Evolutionary conservation across 2,329 filamentous ascomycete species (phyloP), one percentile per base, ranked within the genome.

Genomic region (Pyricularia sp.): DNA sequence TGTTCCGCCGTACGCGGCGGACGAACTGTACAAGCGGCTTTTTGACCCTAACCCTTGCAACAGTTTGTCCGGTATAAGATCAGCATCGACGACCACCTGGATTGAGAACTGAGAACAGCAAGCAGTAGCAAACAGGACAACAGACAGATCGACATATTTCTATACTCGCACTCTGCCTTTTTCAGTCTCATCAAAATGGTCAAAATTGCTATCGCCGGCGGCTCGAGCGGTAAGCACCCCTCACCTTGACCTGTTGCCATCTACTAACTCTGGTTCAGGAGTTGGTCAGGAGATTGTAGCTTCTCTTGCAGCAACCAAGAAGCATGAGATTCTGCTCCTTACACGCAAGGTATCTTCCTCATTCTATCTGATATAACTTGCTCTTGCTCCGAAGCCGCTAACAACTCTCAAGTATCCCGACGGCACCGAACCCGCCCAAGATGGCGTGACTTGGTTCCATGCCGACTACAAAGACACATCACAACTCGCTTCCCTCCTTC

Each of bases 121-220:
- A 20, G 31, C 31, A 33, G 31, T 10, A 50, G 20, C 4, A 50
- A 17, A 50, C 14, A 50, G 3, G 20, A 6, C 36, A 50, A 17
- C 7, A 20, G 5, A 50, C 36, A 50, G 20, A 50, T 3, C 5
- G 20, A 17, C 20, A 17, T 9, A 4, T 36, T 7, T 28, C 28
- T 30, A n/a, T 7, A 2, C 14, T 20, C 31, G 3, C 3, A 31
- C 11, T 31, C 17, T 31, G 6, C n/a, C 2, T 7, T 30, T 20
- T 1, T 1, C 2, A 25, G n/a, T 12, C 5, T 6, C 12, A n/a
- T 10, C 58, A 68, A 26, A 14, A 71, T 71, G 71, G 70, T 71
- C 42, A 70, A 71, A 58, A 68, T 71, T 14, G 71, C 71, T 12
- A 17, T 71, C 25, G 70, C 71, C 11, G 71, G 67, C 33, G 71